These are phyloP conservation scores for Ceratocystis albifundus DNA, from an alignment of 2,329 filamentous ascomycete species.

Conservation along the genomic window DNA sequence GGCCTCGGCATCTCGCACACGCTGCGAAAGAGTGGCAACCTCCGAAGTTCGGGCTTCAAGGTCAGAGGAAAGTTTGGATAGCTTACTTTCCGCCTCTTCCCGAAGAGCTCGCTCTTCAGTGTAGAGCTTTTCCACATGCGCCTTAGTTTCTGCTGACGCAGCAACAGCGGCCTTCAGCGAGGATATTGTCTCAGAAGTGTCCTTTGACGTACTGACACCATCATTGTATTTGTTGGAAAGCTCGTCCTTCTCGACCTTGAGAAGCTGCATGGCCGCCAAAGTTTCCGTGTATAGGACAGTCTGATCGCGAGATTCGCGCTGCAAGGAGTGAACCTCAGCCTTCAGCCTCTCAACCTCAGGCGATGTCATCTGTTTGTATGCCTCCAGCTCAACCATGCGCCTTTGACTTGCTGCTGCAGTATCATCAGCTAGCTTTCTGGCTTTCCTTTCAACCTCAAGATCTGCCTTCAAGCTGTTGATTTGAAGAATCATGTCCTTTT, in stretches of 20 bases:
- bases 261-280: conserved; percentile 57
- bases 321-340: conserved; percentile 68
- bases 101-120: conserved; percentile 69
- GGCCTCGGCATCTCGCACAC: conserved; percentile 75
- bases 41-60: conserved; percentile 72
- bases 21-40: conserved; percentile 59
- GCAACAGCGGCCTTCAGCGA: conserved; percentile 66
- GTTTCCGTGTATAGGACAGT: conserved; percentile 67
- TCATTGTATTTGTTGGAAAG: conserved; percentile 58
- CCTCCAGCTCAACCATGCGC: conserved; percentile 72
- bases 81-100: conserved; percentile 63
- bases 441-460: conserved; percentile 67
- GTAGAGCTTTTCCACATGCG: conserved; percentile 66
- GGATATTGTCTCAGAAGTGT: conserved; percentile 58
- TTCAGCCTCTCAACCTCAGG: conserved; percentile 77
- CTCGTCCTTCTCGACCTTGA: conserved; percentile 80
- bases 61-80: conserved; percentile 65
- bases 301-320: conserved; percentile 70
- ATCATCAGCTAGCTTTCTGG: conserved; percentile 77
- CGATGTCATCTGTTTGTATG: conserved; percentile 69
- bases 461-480: conserved; percentile 59
- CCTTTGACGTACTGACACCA: conserved; percentile 53
- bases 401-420: conserved; percentile 71
- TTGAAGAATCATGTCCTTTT: conserved; percentile 69
- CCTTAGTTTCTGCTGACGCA: conserved; percentile 65